Base-by-base conservation (phyloP, 31 red algal species). In the Bonnemaisonia californica region DNA sequence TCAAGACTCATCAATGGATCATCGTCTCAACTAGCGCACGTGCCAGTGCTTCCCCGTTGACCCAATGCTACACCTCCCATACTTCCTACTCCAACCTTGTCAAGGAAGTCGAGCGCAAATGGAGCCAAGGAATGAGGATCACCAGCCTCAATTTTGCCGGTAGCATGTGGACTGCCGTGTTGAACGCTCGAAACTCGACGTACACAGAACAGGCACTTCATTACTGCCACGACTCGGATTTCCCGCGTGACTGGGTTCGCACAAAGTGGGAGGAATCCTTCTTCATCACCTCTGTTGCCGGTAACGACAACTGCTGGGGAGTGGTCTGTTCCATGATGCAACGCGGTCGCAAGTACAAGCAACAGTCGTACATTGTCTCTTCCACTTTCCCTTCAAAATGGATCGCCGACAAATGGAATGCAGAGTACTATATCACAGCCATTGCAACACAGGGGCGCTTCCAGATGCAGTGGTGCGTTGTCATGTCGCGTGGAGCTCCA, bases 1-100 rank as follows among this genome's bases (percentile, higher is more conserved):
- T 93, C 41, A 98, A 98, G 66, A 98, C 92, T 3, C 96, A 98
- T 62, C 96, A 98, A 41, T 98, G 96, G 96, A 91, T 98, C 35
- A 98, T 98, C 57, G 85, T 98, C 21, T 95, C 92, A 26, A 98
- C 92, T 2, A 95, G 89, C 33, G 92, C 92, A 1, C 86, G 91
- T 55, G 90, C 79, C 29, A 72, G 84, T 34, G 54, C 72, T 27
- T 92, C 93, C 13, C 96, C 96, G 3, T 86, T 86, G 31, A 98
- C 88, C 28, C 96, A 98, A 45, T 95, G 92, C 57, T 98, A 98
- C 69, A 98, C 92, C 18, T 87, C 80, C 23, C 96, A 98, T 45
- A 98, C 96, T 26, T 87, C 83, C 19, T 98, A 98, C 61, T 77
- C 86, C 18, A 98, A 98, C 54, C 80, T 98, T 23, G 96, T 94